These are phyloP conservation scores for Tylopilus vinaceipallidus DNA, from an alignment of 768 basidiomycete species.

Conservation along the genomic window DNA sequence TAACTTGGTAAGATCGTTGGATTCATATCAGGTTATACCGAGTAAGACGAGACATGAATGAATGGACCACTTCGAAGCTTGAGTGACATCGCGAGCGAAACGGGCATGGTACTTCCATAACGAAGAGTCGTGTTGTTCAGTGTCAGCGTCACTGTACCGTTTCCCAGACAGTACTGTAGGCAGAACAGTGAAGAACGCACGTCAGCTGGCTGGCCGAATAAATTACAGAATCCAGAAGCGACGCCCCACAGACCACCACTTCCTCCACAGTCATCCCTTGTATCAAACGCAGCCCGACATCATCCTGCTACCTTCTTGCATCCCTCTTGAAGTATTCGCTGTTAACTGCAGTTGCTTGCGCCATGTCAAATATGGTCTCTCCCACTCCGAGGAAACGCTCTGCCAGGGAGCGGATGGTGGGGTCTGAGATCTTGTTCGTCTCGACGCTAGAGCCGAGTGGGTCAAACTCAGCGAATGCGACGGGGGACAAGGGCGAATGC, in stretches of 20 bases:
- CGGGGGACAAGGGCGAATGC: slow-evolving; percentile 5
- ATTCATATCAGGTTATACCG: too few relatives aligned
- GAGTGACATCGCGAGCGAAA: not conserved
- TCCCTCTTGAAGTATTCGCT: slow-evolving; percentile 77
- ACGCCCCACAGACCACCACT: slow-evolving; percentile 9
- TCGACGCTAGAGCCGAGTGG: slow-evolving; percentile 50
- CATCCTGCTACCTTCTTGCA: slow-evolving; percentile 31
- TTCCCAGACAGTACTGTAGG: slow-evolving; percentile 7
- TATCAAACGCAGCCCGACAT: not conserved
- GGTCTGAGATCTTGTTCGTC: slow-evolving; percentile 68
- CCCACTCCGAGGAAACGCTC: slow-evolving; percentile 85
- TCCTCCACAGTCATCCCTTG: slow-evolving; percentile 5
- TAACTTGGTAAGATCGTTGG: too few relatives aligned
- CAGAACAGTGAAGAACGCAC: slow-evolving; percentile 24
- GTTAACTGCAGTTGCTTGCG: slow-evolving; percentile 83
- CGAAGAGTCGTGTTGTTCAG: slow-evolving; percentile 7
- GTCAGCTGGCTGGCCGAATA: slow-evolving; percentile 23
- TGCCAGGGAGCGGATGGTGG: slow-evolving; percentile 70
- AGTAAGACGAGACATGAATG: not conserved
- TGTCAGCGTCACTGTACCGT: slow-evolving; percentile 4
- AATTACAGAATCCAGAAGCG: slow-evolving; percentile 28
- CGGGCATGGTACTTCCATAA: slow-evolving; percentile 7
- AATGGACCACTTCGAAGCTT: not conserved
- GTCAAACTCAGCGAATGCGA: not conserved
- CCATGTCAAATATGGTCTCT: slow-evolving; percentile 85